Percentiles rank a stretch among this genome's conserved stretches.
These are phyloP conservation scores for Cenococcum geophilum DNA, from an alignment of 495 filamentous ascomycete genomes.

Conservation along the genomic window DNA sequence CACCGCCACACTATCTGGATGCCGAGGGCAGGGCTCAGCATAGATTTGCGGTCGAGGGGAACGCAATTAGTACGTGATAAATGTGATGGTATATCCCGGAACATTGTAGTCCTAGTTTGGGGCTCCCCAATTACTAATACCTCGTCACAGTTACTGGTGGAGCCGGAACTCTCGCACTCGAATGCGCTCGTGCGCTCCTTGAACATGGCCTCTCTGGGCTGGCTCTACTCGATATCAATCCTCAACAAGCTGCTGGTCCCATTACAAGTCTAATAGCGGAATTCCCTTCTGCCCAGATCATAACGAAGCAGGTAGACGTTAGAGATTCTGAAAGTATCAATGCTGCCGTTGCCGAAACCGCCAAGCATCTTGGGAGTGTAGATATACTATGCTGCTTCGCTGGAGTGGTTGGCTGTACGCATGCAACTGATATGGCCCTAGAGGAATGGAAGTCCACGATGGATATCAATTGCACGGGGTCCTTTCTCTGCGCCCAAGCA, in stretches of 20 bases:
- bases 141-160: conserved; percentile 55
- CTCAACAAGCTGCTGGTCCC: conserved; percentile 39
- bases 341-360: conserved; percentile 41
- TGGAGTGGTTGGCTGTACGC: conserved; percentile 57
- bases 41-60: conserved; percentile 58
- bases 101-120: background rate
- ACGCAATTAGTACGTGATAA: conserved; percentile 48
- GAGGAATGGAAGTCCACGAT: conserved; percentile 54
- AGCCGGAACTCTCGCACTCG: conserved; percentile 59
- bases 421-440: conserved; percentile 50
- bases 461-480: conserved; percentile 63
- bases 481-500: conserved; percentile 63
- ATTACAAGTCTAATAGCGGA: conserved; percentile 43
- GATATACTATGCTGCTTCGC: conserved; percentile 60
- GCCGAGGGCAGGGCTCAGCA: conserved; percentile 46
- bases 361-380: conserved; percentile 46
- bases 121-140: conserved; percentile 8
- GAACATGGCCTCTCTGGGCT: conserved; percentile 61
- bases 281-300: conserved; percentile 51
- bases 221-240: conserved; percentile 57
- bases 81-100: conserved; percentile 4
- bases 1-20: conserved; percentile 40
- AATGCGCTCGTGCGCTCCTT: conserved; percentile 56
- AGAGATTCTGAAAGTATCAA: conserved; percentile 42
- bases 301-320: conserved; percentile 51